Percentiles rank a stretch among this genome's conserved stretches.
phyloP scores from a whole-genome alignment of 176 grass and related monocot species.

The Musa acuminata region DNA sequence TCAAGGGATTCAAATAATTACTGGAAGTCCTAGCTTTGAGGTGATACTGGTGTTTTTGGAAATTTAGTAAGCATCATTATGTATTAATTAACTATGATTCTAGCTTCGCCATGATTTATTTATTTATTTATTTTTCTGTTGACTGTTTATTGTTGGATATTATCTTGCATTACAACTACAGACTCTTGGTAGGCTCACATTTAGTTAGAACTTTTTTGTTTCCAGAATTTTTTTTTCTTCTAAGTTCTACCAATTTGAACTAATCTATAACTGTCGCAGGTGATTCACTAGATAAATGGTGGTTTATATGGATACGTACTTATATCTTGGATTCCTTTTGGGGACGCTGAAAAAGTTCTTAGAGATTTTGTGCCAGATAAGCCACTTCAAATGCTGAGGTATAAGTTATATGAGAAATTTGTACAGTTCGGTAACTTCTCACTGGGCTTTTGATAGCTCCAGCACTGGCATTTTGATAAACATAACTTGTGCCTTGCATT shows the following conservation, averaged over 20 bases:
- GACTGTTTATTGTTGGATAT: background rate
- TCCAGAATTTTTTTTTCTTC: background rate
- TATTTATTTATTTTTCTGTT: background rate
- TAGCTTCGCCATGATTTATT: too few species aligned
- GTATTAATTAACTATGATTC: background rate
- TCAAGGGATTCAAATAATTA: too few species aligned
- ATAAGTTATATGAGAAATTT: slow-evolving; percentile 8
- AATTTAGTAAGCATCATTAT: too few species aligned
- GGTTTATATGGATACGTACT: slow-evolving; percentile 4
- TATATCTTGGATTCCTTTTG: background rate
- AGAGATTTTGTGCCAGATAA: slow-evolving; percentile 1
- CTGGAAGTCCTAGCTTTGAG: too few species aligned
- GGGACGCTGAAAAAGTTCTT: background rate
- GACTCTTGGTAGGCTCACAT: background rate
- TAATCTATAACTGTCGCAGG: background rate
- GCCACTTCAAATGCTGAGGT: background rate
- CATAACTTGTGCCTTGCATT: background rate
- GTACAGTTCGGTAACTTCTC: slow-evolving; percentile 1
- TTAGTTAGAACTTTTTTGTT: background rate
- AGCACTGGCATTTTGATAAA: background rate
- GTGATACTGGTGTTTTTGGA: too few species aligned
- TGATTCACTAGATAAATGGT: background rate
- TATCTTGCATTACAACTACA: background rate
- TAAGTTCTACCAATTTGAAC: background rate
- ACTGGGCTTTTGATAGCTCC: background rate